These are phyloP conservation scores for Pezicula neosporulosa DNA, from an alignment of 2,329 filamentous ascomycete species.

Conservation along the genomic window DNA sequence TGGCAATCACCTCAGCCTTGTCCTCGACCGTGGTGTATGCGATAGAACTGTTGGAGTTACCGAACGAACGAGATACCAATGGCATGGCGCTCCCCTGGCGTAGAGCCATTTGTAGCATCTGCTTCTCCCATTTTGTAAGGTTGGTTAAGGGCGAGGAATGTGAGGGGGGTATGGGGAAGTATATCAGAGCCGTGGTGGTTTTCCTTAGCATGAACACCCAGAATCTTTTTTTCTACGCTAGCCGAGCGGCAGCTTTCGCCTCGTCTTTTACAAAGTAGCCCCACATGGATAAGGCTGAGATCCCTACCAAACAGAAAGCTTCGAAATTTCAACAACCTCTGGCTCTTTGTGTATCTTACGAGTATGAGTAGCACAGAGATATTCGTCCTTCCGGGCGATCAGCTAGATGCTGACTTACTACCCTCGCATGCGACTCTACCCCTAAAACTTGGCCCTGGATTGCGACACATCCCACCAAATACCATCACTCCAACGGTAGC, in stretches of 20 bases:
- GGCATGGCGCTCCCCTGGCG: slow-evolving; percentile 61
- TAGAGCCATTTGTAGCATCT: slow-evolving; percentile 21
- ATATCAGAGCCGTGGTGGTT: background rate
- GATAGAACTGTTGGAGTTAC: slow-evolving; percentile 98
- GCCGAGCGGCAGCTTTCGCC: slow-evolving; percentile 23
- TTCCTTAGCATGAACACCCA: slow-evolving; percentile 3
- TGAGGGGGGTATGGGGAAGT: background rate
- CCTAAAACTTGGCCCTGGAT: slow-evolving; percentile 77
- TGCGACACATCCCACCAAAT: slow-evolving; percentile 77
- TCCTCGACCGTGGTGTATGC: slow-evolving; percentile 90
- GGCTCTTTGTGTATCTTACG: background rate
- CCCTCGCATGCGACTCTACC: slow-evolving; percentile 67
- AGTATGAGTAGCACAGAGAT: slow-evolving; percentile 37
- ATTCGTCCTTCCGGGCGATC: slow-evolving; percentile 80
- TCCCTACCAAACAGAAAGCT: slow-evolving; percentile 4
- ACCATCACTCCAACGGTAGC: slow-evolving; percentile 67
- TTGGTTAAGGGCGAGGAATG: background rate
- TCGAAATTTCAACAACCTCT: slow-evolving; percentile 1
- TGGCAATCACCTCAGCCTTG: slow-evolving; percentile 96
- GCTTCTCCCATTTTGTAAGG: slow-evolving; percentile 24
- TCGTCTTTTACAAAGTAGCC: slow-evolving; percentile 8
- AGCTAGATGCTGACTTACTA: slow-evolving; percentile 61
- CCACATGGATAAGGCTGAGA: slow-evolving; percentile 26
- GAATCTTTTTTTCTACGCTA: slow-evolving; percentile 19
- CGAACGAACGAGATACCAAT: slow-evolving; percentile 99